Evolutionary conservation across 164 flowering plant species (phyloP), one percentile per base, ranked within the genome.

Genomic region (Tetrastigma voinierianum): DNA sequence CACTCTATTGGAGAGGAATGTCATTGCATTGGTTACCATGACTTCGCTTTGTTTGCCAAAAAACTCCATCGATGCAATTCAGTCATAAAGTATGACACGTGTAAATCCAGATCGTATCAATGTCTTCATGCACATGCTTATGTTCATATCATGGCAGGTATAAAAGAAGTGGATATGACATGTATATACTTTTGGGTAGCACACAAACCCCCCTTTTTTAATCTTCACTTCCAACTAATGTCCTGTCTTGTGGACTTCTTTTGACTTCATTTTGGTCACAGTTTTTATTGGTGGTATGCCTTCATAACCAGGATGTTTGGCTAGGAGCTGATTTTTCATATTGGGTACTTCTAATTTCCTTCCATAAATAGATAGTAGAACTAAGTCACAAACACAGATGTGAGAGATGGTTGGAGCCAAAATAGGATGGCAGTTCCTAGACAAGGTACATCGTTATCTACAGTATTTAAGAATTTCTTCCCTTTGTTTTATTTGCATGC

Each of bases 131-230:
- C n/a, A 49, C 52, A 49, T 49, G 52, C 52, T 49, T 49, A 49
- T 49, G n/a, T 47, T 5, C n/a, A 49, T 49, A 49, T 49, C 52
- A 49, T 49, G 52, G 52, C 16, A 49, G 52, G 52, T 49, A 49
- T 49, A 14, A 49, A 49, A 49, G 52, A 49, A 49, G 52, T 49
- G 16, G 52, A 49, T 49, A n/a, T 49, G 52, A 49, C 52, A 49
- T 49, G 52, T 13, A 49, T 17, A 49, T 49, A 49, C 52, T 49
- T 49, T 49, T 6, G n/a, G n/a, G 52, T 15, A 5, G 52, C n/a
- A 49, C n/a, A 15, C 15, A 13, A 49, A 49, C 15, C n/a, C 15
- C n/a, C n/a, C n/a, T n/a, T n/a, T n/a, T n/a, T n/a, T 14, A 6
- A 14, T 49, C 15, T 17, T 49, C 52, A 2, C 14, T 11, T 49